A percentile compares a stretch with the other conserved stretches of the same genome.
Conservation (phyloP, 139 green algal species). For the Desmodesmus armatus region DNA sequence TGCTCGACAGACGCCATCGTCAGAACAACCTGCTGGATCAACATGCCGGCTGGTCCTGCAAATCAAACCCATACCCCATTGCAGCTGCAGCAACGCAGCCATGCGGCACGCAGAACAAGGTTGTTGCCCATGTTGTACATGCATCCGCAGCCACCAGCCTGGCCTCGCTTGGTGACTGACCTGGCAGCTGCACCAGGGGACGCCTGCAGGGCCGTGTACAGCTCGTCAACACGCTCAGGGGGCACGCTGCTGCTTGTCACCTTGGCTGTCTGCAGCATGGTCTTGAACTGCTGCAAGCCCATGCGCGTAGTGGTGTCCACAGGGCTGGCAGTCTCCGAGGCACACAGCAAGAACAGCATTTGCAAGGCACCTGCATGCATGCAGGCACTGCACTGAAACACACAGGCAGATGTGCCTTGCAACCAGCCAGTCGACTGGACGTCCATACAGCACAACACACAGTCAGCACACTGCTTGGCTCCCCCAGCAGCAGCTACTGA, state of each 20-base stretch:
- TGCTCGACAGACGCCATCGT: too few relatives aligned
- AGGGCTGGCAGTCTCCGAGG: constrained; percentile 54
- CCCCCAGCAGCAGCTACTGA: too few relatives aligned
- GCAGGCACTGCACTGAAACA: too few relatives aligned
- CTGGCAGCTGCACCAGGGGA: constrained; percentile 43
- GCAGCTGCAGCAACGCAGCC: background rate
- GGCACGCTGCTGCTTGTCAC: constrained; percentile 49
- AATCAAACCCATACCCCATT: background rate
- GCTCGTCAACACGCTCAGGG: constrained; percentile 67
- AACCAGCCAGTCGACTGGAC: too few relatives aligned
- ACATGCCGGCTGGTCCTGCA: background rate
- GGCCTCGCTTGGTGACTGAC: background rate
- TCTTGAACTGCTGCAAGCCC: constrained; percentile 74
- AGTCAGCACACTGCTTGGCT: too few relatives aligned
- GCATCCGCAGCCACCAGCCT: background rate
- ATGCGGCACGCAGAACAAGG: background rate
- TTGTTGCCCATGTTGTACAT: background rate
- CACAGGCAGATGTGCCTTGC: too few relatives aligned
- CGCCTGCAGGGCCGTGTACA: constrained; percentile 66
- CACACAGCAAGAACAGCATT: constrained; percentile 72
- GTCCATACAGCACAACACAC: too few relatives aligned
- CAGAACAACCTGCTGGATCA: too few relatives aligned
- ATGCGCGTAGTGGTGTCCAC: constrained; percentile 67
- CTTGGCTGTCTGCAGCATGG: constrained; percentile 59
- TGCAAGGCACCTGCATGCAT: constrained; percentile 62